A percentile compares a stretch with the other conserved stretches of the same genome.
Evolutionary conservation across 495 filamentous ascomycete species (phyloP).

Genomic region (Poronia punctata): DNA sequence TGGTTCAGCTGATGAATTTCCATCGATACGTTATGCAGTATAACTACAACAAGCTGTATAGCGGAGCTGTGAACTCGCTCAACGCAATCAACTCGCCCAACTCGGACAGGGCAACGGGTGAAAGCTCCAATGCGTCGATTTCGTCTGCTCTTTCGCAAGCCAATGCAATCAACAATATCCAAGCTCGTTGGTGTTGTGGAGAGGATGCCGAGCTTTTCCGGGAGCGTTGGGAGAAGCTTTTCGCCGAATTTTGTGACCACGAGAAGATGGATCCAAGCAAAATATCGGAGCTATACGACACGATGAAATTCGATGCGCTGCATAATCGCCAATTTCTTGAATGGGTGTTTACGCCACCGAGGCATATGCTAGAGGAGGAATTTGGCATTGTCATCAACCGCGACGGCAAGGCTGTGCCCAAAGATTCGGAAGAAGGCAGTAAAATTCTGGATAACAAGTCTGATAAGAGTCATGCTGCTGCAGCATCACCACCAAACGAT

Average conservation of each 20-base stretch:
- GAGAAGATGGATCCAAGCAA: constrained; percentile 98
- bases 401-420: constrained; percentile 27
- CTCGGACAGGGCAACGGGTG: constrained; percentile 31
- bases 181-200: constrained; percentile 90
- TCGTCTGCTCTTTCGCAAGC: constrained; percentile 47
- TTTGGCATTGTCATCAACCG: constrained; percentile 35
- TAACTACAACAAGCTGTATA: constrained; percentile 75
- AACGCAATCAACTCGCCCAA: constrained; percentile 43
- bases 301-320: constrained; percentile 97
- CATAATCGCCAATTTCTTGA: constrained; percentile 97
- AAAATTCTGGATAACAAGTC: constrained; percentile 27
- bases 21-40: constrained; percentile 89
- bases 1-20: constrained; percentile 95
- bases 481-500: constrained; percentile 14
- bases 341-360: constrained; percentile 88
- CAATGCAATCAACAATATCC: constrained; percentile 59
- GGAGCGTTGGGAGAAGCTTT: constrained; percentile 98
- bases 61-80: constrained; percentile 52
- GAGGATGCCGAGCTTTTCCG: constrained; percentile 93
- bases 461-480: constrained; percentile 24
- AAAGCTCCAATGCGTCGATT: constrained; percentile 30
- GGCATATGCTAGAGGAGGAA: constrained; percentile 59
- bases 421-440: constrained; percentile 26
- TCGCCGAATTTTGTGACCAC: constrained; percentile 89
- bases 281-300: constrained; percentile 95